phyloP scores from a whole-genome alignment of 164 flowering plant genomes.

The Nelumbo lutea region DNA sequence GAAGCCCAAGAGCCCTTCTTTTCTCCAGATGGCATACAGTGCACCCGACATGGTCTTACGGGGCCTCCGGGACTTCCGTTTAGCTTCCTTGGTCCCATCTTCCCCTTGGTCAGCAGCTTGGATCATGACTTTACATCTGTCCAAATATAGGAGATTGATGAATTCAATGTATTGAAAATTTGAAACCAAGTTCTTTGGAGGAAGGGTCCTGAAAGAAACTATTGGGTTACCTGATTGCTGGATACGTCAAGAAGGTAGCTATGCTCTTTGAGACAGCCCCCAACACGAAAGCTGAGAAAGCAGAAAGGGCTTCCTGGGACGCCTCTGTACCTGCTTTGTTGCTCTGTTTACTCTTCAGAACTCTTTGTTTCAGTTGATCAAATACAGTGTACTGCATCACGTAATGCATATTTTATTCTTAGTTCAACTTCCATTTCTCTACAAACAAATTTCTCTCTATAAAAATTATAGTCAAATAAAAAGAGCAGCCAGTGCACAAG shows the following conservation, averaged over 20 bases:
- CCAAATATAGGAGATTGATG: slow-evolving; percentile 6
- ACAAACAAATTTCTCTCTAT: too few relatives aligned
- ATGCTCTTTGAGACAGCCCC: slow-evolving; percentile 80
- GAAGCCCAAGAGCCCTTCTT: slow-evolving; percentile 63
- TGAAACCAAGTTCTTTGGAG: background rate
- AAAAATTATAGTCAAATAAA: too few relatives aligned
- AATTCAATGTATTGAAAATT: background rate
- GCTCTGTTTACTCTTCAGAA: slow-evolving; percentile 28
- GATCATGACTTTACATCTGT: slow-evolving; percentile 82
- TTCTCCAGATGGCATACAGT: slow-evolving; percentile 47
- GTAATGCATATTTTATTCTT: background rate
- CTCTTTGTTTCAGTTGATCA: slow-evolving; percentile 76
- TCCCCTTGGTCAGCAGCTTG: slow-evolving; percentile 66
- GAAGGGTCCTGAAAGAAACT: background rate
- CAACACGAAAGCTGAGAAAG: slow-evolving; percentile 62
- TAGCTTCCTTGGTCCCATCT: slow-evolving; percentile 21
- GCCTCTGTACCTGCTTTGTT: slow-evolving; percentile 26
- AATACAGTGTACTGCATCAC: slow-evolving; percentile 69
- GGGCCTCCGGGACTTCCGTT: slow-evolving; percentile 23
- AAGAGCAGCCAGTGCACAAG: too few relatives aligned
- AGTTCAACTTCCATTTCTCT: too few relatives aligned
- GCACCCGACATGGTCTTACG: slow-evolving; percentile 42
- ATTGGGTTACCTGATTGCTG: slow-evolving; percentile 65
- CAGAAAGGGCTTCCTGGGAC: slow-evolving; percentile 65
- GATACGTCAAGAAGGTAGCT: slow-evolving; percentile 76